Base-by-base conservation (phyloP, 371 early-diverging fungal genomes). In the Mucor saturninus region DNA sequence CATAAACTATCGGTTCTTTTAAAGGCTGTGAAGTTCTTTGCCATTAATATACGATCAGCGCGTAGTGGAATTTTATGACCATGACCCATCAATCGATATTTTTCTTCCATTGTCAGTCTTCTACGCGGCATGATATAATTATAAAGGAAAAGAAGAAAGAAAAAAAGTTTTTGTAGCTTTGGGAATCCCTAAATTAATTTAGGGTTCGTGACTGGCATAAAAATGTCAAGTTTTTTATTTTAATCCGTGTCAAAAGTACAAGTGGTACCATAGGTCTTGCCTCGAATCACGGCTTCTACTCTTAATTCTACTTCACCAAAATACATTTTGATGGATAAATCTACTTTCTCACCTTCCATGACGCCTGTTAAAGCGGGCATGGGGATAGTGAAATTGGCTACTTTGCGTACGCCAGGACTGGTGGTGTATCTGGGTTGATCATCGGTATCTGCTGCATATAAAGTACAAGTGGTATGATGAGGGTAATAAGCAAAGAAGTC, bases 301-400 rank as follows among this genome's bases (percentile, higher is more conserved):
- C 74, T 71, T 54, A 80, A 65, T 65, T 80, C 80, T 14, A 80
- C 76, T 64, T 81, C 81, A 61, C 81, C 81, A 60, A 74, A 74
- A 29, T 74, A 74, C 70, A 74, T 74, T 32, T 74, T 74, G 35
- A 67, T 60, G n/a, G 64, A 59, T 21, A 74, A 58, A 56, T 81
- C 81, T 2, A 81, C 79, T 53, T 81, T 81, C 56, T 81, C 79
- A 13, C 81, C 81, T 67, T 81, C 81, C 64, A 69, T 73, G 1
- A 81, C 81, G 48, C 81, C 81, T 9, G 81, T 76, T 21, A 81
- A 57, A n/a, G 75, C 66, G 52, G 81, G 81, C 81, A 81, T 81
- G 26, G 81, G 81, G 21, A 81, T 81, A 10, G 81, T 81, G 54
- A 81, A 81, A 56, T 81, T 78, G 51, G 81, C 81, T 2, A 81